Base-by-base conservation (phyloP, 2,329 filamentous ascomycete genomes). In the Byssothecium circinans region DNA sequence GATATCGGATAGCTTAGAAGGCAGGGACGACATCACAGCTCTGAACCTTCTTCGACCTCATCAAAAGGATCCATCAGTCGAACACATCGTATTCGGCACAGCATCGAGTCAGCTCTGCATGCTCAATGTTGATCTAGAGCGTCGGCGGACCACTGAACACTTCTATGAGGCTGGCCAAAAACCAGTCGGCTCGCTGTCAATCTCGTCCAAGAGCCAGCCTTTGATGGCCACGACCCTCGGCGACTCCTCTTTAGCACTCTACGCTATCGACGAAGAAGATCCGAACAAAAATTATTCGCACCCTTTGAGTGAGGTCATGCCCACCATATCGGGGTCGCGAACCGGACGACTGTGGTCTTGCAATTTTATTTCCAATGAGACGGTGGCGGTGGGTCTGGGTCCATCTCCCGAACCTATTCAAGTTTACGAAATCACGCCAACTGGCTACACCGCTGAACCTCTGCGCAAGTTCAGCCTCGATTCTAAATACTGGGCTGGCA, bases 1-100 rank as follows among this genome's bases (percentile, higher is more conserved):
- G 45, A 77, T 80, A 12, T 66, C 78, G 5, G 71, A 77, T 7
- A 71, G 76, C 36, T 64, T 68, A 19, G 80, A 81, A 49, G 82
- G 74, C 42, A 62, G 76, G 45, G 81, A 85, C 60, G 83, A 86
- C 61, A 80, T 86, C 27, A 81, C 80, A 15, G 74, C 77, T 23
- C 52, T 86, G 40, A 79, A 80, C 53, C 58, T 85, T 1, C 59
- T 86, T 23, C 68, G 69, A 22, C 69, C 75, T 5, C 63, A 71
- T 19, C 73, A 77, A 44, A 60, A 59, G 44, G 50, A 57, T 17
- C 50, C 57, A 18, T 49, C 58, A 4, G 67, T 70, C 15, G 74
- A 82, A 52, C 67, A 77, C 38, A 57, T 84, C 22, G 73, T 85
- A 3, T 74, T 81, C 38, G 81, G 81, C 5, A 81, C 81, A 36